Base-by-base conservation (phyloP, 306 rosid genomes). In the Malus sieversii region DNA sequence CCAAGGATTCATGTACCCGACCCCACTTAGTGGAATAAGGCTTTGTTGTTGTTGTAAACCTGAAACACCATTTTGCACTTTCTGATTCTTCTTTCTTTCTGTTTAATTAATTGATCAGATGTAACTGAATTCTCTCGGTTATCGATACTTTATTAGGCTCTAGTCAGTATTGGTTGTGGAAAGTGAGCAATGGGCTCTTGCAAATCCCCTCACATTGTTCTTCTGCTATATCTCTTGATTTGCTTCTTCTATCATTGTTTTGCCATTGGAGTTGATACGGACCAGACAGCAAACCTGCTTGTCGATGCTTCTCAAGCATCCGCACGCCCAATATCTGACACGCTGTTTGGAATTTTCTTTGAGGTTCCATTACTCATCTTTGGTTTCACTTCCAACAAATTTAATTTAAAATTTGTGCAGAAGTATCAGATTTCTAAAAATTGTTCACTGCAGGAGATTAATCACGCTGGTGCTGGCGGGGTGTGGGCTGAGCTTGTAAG, bases 381-480 rank as follows among this genome's bases (percentile, higher is more conserved):
- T 19, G 57, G 70, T 42, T 40, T 66, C 25, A 20, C 44, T 60
- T 15, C 69, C 44, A 29, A 19, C 18, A 5, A 14, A 5, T 48
- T 48, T 18, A 48, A 48, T 48, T 5, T 14, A 16, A 48, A 16
- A 15, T 4, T 48, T 48, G 19, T 48, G 53, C 53, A 14, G 53
- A 48, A 48, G 15, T 48, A 48, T 48, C 55, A 48, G 20, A 18
- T 48, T 48, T 48, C 55, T 46, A 14, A 14, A 46, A 46, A 14
- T 46, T 46, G 81, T 78, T 59, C 57, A 38, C 65, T 75, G 46
- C 83, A 91, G 97, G 97, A 91, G 86, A 91, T 91, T 29, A 91
- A 91, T 74, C 97, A 91, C 85, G 95, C 97, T 10, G 95, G 95
- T 32, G 92, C 92, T 23, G 97, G 97, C 5, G 95, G 97, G 64